Conservation (phyloP, 2,329 filamentous ascomycete species). For the Nothopassalora personata region DNA sequence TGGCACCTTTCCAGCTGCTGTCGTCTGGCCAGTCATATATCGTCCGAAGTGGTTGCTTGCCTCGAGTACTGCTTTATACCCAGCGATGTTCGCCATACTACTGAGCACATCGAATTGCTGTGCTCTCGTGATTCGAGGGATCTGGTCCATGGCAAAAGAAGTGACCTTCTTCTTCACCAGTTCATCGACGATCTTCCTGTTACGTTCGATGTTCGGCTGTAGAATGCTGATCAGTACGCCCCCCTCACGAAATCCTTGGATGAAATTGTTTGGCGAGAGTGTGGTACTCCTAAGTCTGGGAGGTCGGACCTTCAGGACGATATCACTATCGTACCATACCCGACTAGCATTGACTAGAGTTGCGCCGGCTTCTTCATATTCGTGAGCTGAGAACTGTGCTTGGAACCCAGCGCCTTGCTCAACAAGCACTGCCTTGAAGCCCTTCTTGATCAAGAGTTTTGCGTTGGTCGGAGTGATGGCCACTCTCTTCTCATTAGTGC, state of each 20-base stretch:
- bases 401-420: conserved; percentile 73
- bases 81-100: conserved; percentile 91
- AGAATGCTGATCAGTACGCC: conserved; percentile 77
- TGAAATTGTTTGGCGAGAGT: conserved; percentile 53
- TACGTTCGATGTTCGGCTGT: conserved; percentile 65
- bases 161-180: conserved; percentile 67
- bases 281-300: conserved; percentile 53
- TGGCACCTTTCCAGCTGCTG: conserved; percentile 83
- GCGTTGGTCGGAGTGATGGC: conserved; percentile 82
- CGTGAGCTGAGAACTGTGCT: conserved; percentile 72
- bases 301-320: conserved; percentile 77
- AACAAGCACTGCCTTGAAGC: conserved; percentile 69
- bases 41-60: conserved; percentile 85
- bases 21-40: conserved; percentile 84
- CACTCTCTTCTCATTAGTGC: conserved; percentile 71
- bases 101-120: conserved; percentile 83
- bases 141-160: conserved; percentile 86
- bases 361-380: conserved; percentile 72
- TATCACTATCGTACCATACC: conserved; percentile 71
- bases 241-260: conserved; percentile 60
- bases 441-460: conserved; percentile 75
- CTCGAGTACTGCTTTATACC: conserved; percentile 86
- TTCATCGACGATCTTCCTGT: conserved; percentile 67
- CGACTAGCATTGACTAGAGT: conserved; percentile 63
- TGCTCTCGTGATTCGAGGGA: conserved; percentile 81